These are phyloP conservation scores for Lipomyces starkeyi DNA, from an alignment of 805 yeast species.

Conservation along the genomic window DNA sequence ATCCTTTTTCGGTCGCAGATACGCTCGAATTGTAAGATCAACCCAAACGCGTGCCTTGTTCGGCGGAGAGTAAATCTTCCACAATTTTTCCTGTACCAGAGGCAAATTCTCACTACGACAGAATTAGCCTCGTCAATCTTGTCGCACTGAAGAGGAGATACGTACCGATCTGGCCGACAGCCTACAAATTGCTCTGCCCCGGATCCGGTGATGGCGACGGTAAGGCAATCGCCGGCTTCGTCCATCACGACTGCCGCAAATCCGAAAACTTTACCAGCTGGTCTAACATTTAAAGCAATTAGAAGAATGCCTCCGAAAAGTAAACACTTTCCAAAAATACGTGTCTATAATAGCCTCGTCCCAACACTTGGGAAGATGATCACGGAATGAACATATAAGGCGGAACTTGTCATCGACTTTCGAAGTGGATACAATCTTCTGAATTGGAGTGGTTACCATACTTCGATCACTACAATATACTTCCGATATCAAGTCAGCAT, in stretches of 20 bases:
- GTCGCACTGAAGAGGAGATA: neutral
- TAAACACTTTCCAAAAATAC: neutral
- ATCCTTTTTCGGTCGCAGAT: neutral
- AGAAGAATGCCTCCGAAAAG: neutral
- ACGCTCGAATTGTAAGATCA: constrained; percentile 1
- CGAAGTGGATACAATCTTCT: constrained; percentile 1
- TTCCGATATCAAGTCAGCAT: neutral
- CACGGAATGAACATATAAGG: neutral
- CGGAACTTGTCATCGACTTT: neutral
- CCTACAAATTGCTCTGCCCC: neutral
- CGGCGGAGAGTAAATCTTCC: neutral
- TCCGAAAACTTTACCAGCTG: neutral
- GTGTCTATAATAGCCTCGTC: neutral
- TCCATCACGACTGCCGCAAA: neutral
- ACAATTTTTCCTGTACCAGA: neutral
- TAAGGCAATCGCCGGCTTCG: neutral
- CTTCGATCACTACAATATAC: neutral
- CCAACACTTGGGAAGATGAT: neutral
- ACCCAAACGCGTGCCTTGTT: neutral
- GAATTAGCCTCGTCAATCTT: neutral
- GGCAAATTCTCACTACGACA: neutral
- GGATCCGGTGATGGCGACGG: neutral
- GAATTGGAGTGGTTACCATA: neutral
- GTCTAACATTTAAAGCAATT: neutral
- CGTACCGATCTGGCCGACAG: neutral